A percentile compares a stretch with the other conserved stretches of the same genome.
Evolutionary conservation across 2,329 filamentous ascomycete species (phyloP).

Genomic region (Fusarium napiforme): DNA sequence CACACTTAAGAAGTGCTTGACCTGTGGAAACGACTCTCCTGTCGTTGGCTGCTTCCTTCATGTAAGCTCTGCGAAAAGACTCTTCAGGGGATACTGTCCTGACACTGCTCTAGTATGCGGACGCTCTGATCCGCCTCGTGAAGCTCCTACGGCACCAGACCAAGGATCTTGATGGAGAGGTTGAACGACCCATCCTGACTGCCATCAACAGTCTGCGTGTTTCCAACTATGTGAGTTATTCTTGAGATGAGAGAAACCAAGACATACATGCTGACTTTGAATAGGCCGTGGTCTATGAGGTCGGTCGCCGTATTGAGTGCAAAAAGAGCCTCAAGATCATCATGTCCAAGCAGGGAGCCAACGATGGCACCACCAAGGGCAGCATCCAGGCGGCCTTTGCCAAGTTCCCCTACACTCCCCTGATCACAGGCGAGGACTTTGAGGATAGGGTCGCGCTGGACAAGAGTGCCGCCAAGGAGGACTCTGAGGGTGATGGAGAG

Average conservation of each 20-base stretch:
- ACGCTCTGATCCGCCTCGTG: slow-evolving; percentile 44
- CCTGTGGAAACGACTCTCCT: slow-evolving; percentile 37
- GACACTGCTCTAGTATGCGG: slow-evolving; percentile 41
- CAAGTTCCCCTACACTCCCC: slow-evolving; percentile 43
- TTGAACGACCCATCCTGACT: slow-evolving; percentile 44
- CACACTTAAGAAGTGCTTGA: slow-evolving; percentile 41
- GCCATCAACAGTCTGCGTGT: slow-evolving; percentile 46
- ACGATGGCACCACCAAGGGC: slow-evolving; percentile 43
- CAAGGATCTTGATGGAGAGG: slow-evolving; percentile 42
- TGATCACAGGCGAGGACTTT: slow-evolving; percentile 46
- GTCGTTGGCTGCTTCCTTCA: slow-evolving; percentile 44
- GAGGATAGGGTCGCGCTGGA: slow-evolving; percentile 30
- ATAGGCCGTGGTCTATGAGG: slow-evolving; percentile 44
- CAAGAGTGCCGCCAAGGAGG: neutral
- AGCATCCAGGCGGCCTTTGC: slow-evolving; percentile 44
- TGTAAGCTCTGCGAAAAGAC: slow-evolving; percentile 15
- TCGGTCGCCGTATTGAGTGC: slow-evolving; percentile 45
- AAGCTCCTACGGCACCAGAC: slow-evolving; percentile 40
- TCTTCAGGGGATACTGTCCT: neutral
- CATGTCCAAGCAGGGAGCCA: slow-evolving; percentile 47
- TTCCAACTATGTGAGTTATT: slow-evolving; percentile 40
- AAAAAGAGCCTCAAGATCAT: slow-evolving; percentile 38
- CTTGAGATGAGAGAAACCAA: neutral
- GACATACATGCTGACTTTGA: neutral
- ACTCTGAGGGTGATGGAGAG: slow-evolving; percentile 1